Conservation (phyloP, 2,329 filamentous ascomycete genomes). For the Penicillium sp. region DNA sequence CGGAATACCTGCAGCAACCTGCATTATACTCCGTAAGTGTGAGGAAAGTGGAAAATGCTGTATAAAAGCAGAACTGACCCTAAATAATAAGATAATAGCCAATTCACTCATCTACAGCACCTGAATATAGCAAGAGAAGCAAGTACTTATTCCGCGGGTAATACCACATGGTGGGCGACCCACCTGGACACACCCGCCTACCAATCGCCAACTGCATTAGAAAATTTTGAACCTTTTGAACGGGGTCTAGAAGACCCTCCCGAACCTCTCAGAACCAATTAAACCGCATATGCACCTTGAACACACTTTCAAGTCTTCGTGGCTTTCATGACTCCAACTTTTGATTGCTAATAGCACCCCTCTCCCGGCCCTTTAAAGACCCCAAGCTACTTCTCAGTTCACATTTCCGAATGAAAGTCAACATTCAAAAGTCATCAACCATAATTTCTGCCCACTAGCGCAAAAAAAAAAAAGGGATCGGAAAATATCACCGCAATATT, state of each 20-base stretch:
- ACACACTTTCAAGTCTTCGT: constrained; percentile 1
- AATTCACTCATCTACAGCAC: not conserved
- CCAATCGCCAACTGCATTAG: not conserved
- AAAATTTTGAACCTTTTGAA: constrained; percentile 4
- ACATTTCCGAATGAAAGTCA: not conserved
- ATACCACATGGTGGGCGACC: not conserved
- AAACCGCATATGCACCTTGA: constrained; percentile 5
- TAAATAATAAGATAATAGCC: too few relatives aligned
- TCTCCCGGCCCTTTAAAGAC: not conserved
- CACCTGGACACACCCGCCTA: not conserved
- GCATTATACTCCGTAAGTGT: not conserved
- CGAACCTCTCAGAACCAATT: constrained; percentile 14
- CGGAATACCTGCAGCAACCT: not conserved
- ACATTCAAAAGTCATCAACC: not conserved
- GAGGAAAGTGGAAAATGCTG: not conserved
- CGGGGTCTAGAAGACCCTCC: constrained; percentile 7
- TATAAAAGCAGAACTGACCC: too few relatives aligned
- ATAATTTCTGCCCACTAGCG: not conserved
- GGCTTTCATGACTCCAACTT: constrained; percentile 15
- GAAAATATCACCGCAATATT: not conserved
- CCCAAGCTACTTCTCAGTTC: not conserved
- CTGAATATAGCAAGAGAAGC: not conserved
- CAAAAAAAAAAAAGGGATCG: not conserved
- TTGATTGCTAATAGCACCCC: constrained; percentile 17
- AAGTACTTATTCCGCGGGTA: not conserved